Evolutionary conservation across 139 green algal genomes (phyloP).

Genomic region (Picochlorum sp.): DNA sequence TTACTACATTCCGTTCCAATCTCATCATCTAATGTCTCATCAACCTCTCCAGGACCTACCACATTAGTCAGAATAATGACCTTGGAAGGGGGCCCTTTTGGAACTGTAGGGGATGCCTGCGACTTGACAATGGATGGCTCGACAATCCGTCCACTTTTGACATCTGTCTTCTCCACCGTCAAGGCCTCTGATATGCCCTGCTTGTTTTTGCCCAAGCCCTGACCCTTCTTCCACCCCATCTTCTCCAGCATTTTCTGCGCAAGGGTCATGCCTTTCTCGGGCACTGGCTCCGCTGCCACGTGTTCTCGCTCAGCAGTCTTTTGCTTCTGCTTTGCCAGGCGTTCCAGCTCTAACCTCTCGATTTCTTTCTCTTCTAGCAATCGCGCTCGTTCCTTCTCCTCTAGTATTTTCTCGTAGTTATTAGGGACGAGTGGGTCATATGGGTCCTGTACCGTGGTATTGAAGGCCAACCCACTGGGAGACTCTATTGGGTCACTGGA

Average conservation of each 20-base stretch:
- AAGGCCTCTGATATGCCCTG: conserved; percentile 87
- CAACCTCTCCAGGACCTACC: conserved; percentile 81
- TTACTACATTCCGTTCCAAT: conserved; percentile 81
- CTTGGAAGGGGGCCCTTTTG: conserved; percentile 30
- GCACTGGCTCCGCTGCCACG: not conserved
- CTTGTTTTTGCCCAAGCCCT: conserved; percentile 58
- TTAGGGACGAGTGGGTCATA: conserved; percentile 87
- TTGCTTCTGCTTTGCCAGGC: not conserved
- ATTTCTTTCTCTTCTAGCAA: conserved; percentile 61
- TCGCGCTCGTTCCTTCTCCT: conserved; percentile 25
- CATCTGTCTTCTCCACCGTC: conserved; percentile 53
- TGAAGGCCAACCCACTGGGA: not conserved
- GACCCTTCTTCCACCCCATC: conserved; percentile 91
- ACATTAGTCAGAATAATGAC: conserved; percentile 68
- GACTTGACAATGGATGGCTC: not conserved
- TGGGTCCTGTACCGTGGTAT: conserved; percentile 44
- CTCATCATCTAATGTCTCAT: conserved; percentile 86
- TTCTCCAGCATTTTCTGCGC: conserved; percentile 87
- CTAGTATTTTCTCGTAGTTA: conserved; percentile 73
- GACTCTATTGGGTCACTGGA: not conserved
- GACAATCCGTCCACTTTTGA: conserved; percentile 16
- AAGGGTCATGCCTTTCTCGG: conserved; percentile 26
- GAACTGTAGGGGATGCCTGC: not conserved
- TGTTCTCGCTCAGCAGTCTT: not conserved
- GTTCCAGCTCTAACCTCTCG: conserved; percentile 44